Evolutionary conservation across 2,329 filamentous ascomycete species (phyloP).

Genomic region (Diaporthe citriasiana): DNA sequence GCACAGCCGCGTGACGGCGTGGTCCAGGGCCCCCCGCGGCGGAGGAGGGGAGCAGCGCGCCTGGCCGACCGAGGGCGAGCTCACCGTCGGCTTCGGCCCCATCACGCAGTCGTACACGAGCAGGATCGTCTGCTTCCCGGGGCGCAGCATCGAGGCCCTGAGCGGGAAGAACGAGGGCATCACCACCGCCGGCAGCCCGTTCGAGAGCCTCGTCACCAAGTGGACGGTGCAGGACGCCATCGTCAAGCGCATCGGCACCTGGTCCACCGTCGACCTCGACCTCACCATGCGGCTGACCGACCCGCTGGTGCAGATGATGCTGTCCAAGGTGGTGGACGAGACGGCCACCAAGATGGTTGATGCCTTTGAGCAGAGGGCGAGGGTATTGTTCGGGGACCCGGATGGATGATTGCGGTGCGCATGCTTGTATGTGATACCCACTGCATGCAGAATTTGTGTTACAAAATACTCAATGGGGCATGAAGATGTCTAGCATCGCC

Average conservation of each 20-base stretch:
- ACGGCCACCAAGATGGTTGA: conserved; percentile 91
- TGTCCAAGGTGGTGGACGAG: conserved; percentile 84
- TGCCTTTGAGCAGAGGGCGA: conserved; percentile 89
- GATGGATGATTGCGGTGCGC: conserved; percentile 7
- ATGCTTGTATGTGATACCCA: not conserved
- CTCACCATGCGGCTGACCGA: conserved; percentile 90
- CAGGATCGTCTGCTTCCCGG: conserved; percentile 82
- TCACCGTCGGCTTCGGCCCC: conserved; percentile 88
- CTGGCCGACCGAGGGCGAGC: conserved; percentile 81
- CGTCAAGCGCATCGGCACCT: conserved; percentile 52
- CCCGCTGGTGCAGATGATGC: conserved; percentile 87
- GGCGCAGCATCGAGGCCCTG: conserved; percentile 81
- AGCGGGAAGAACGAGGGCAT: conserved; percentile 66
- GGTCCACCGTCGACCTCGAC: conserved; percentile 81
- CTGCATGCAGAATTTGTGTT: no score
- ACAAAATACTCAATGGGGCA: not conserved
- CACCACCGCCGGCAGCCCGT: conserved; percentile 50
- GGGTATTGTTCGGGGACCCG: conserved; percentile 63
- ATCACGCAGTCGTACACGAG: conserved; percentile 88
- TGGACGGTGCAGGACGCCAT: conserved; percentile 71
- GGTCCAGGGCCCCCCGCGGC: conserved; percentile 69
- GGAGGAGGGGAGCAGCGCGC: conserved; percentile 53
- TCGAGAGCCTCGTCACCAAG: conserved; percentile 77
- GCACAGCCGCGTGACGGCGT: conserved; percentile 81
- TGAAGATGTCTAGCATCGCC: not conserved